Evolutionary conservation across 208 protist genomes (phyloP), one percentile per base, ranked within the genome.

Genomic region (Wallacemonas collosoma): DNA sequence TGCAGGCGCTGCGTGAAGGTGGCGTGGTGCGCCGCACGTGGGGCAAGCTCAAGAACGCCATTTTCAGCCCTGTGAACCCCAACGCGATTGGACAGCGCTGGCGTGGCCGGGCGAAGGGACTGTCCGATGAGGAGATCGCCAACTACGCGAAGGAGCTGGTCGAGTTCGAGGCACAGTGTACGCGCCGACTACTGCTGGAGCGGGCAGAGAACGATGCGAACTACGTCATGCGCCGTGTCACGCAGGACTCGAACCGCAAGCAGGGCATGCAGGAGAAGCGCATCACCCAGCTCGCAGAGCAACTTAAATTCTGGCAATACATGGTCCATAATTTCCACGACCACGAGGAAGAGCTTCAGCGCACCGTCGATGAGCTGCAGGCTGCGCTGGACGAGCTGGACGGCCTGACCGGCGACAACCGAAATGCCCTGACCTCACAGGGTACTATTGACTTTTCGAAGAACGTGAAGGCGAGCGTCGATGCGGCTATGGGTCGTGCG

Each of bases 251-350:
- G 2, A 93, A 90, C 76, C 80, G 83, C 15, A 84, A 89, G 72
- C 92, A 96, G 69, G 92, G 92, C 50, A 96, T 96, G 92, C 92
- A 96, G 71, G 92, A 96, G 77, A 81, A 85, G 56, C 87, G 88
- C 57, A 85, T 96, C 57, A 68, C 80, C 56, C 89, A 96, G 75
- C 81, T 96, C 14, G 80, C 79, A 50, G 92, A 96, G 77, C 92
- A 96, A 82, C 81, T 96, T 41, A 96, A 96, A 68, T 96, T 96
- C 56, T 96, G 92, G 90, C 92, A 96, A 76, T 96, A 96, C 78
- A 94, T 96, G 89, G 92, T 96, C 35, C 92, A 95, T 71, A 94
- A 96, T 82, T 96, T 96, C 67, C 92, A 96, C 77, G 92, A 96
- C 72, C 92, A 96, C 73, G 89, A 96, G 80, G 89, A 95, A 60